phyloP scores from a whole-genome alignment of 1,284 basidiomycete species.

The Papiliotrema fonsecae region DNA sequence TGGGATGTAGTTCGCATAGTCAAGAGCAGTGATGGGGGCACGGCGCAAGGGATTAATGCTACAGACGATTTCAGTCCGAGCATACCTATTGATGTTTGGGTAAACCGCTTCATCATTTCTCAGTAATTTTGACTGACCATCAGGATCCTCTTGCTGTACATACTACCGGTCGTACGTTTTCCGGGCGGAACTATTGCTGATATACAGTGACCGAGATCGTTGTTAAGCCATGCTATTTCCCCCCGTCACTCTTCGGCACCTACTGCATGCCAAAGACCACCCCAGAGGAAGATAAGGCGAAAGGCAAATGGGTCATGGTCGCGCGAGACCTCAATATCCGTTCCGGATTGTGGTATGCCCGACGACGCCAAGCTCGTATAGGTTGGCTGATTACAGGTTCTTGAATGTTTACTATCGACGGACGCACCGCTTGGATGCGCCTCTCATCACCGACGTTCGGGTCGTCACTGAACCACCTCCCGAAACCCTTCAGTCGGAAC shows the following conservation, averaged over 20 bases:
- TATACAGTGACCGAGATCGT: slow-evolving; percentile 65
- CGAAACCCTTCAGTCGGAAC: slow-evolving; percentile 15
- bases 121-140: slow-evolving; percentile 2
- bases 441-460: slow-evolving; percentile 38
- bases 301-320: slow-evolving; percentile 84
- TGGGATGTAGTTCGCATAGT: slow-evolving; percentile 62
- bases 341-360: slow-evolving; percentile 57
- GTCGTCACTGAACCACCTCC: slow-evolving; percentile 32
- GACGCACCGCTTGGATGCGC: slow-evolving; percentile 57
- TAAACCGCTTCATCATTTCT: slow-evolving; percentile 20
- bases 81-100: slow-evolving; percentile 74
- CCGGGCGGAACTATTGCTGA: not conserved
- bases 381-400: slow-evolving; percentile 13
- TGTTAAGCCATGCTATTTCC: slow-evolving; percentile 64
- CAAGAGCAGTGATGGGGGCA: slow-evolving; percentile 12
- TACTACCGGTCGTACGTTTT: slow-evolving; percentile 62
- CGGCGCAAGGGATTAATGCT: slow-evolving; percentile 45
- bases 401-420: slow-evolving; percentile 78
- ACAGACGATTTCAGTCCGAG: slow-evolving; percentile 53
- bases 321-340: slow-evolving; percentile 68
- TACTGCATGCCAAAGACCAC: slow-evolving; percentile 67
- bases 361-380: not conserved
- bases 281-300: slow-evolving; percentile 65
- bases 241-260: slow-evolving; percentile 55
- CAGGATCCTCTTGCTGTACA: slow-evolving; percentile 66